phyloP scores from a whole-genome alignment of 2,329 filamentous ascomycete species.

The Incumbomyces delicatus region DNA sequence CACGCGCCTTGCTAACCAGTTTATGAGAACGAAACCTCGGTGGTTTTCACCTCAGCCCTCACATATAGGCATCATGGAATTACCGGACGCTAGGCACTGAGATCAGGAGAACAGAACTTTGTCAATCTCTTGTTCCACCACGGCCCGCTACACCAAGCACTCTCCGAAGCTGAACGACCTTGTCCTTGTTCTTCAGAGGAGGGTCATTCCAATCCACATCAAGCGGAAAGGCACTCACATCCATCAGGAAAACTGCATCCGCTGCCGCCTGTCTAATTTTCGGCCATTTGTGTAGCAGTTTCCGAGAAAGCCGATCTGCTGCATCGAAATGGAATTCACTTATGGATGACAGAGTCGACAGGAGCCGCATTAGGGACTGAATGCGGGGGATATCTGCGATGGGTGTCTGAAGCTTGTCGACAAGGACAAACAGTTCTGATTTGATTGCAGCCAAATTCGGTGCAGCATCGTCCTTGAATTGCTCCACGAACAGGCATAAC shows the following conservation, averaged over 20 bases:
- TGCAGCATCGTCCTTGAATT: conserved; percentile 25
- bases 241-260: conserved; percentile 18
- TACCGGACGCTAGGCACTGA: too few relatives aligned
- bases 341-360: conserved; percentile 33
- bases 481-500: conserved; percentile 65
- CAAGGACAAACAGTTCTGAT: conserved; percentile 54
- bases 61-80: too few relatives aligned
- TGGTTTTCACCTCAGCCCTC: too few relatives aligned
- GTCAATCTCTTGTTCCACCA: neutral
- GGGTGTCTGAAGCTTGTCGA: conserved; percentile 74
- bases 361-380: conserved; percentile 69
- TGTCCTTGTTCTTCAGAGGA: conserved; percentile 12
- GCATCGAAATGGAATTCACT: conserved; percentile 8
- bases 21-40: too few relatives aligned
- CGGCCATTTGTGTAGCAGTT: conserved; percentile 19
- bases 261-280: conserved; percentile 18
- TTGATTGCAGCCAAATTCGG: neutral
- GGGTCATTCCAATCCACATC: conserved; percentile 17
- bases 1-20: too few relatives aligned
- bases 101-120: too few relatives aligned
- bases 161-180: conserved; percentile 17
- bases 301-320: conserved; percentile 17
- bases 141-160: conserved; percentile 13
- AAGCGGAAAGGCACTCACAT: conserved; percentile 12
- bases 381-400: conserved; percentile 73